Evolutionary conservation across 768 basidiomycete genomes (phyloP), one percentile per base, ranked within the genome.

Genomic region (Arthromyces matolae): DNA sequence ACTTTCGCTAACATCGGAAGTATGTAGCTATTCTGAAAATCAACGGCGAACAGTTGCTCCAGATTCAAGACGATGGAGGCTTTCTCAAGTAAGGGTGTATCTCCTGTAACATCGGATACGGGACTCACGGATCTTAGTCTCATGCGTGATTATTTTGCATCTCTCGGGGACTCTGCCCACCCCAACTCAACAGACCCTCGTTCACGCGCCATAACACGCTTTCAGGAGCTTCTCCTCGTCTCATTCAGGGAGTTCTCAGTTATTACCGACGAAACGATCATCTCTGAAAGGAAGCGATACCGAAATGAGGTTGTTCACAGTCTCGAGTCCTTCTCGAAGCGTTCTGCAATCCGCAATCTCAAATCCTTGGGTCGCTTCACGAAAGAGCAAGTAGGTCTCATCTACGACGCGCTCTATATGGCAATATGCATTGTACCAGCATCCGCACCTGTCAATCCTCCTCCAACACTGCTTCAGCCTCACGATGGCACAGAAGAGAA

Each of bases 241-340:
- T 95, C 96, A 3, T 99, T 99, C 80, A 82, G 96, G 47, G 96
- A 99, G 63, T 98, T 99, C 64, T 87, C 91, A 4, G 79, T 93
- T 52, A 96, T 99, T 64, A 93, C 93, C 0, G 95, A 97, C 57
- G 96, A 98, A 8, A 87, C 88, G 14, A 97, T 99, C 58, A 78
- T 80, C 13, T 75, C 79, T 10, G 96, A 99, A 66, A 84, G 96
- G 19, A 80, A 80, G 52, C 80, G 85, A 39, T 92, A 89, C 72
- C 79, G 95, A 39, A 79, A 83, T 27, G 93, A 97, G 60, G 88
- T 99, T 51, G 83, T 96, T 31, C 83, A 90, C 61, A 89, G 82
- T 57, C 93, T 99, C 53, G 96, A 99, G 70, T 81, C 79, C 3
- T 99, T 98, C 68, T 85, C 93, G 14, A 97, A 93, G 64, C 85